Percentiles rank a stretch among this genome's conserved stretches.
phyloP scores from a whole-genome alignment of 140 eudicot genomes.

The Cichorium intybus region DNA sequence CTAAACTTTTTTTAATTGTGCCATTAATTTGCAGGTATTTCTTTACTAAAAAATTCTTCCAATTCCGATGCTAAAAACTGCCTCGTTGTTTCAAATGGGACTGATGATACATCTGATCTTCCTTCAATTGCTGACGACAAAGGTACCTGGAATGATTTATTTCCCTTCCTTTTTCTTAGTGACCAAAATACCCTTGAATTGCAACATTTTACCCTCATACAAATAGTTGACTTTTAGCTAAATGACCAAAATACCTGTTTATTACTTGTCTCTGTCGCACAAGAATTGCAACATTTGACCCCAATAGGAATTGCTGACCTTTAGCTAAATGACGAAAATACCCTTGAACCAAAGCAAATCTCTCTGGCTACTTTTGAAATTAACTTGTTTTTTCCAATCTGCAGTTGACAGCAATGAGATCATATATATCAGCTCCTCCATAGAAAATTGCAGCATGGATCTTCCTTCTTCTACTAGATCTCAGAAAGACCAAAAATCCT shows the following conservation, averaged over 20 bases:
- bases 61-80: slow-evolving; percentile 38
- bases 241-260: background rate
- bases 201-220: background rate
- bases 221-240: background rate
- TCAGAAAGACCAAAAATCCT: slow-evolving; percentile 30
- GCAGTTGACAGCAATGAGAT: slow-evolving; percentile 46
- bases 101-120: slow-evolving; percentile 24
- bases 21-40: slow-evolving; percentile 46
- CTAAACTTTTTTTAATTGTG: background rate
- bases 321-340: background rate
- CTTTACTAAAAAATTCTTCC: slow-evolving; percentile 42
- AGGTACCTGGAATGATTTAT: slow-evolving; percentile 24
- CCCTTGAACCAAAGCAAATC: too few relatives aligned
- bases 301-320: too few relatives aligned
- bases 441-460: slow-evolving; percentile 46
- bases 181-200: background rate
- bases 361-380: too few relatives aligned
- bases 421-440: slow-evolving; percentile 42
- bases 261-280: background rate
- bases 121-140: slow-evolving; percentile 31
- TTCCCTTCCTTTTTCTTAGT: too few relatives aligned
- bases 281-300: background rate
- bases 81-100: slow-evolving; percentile 32
- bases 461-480: slow-evolving; percentile 30
- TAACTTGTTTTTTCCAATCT: slow-evolving; percentile 9